Evolutionary conservation across 2,329 filamentous ascomycete species (phyloP).

Genomic region (Pseudogymnoascus sp.): DNA sequence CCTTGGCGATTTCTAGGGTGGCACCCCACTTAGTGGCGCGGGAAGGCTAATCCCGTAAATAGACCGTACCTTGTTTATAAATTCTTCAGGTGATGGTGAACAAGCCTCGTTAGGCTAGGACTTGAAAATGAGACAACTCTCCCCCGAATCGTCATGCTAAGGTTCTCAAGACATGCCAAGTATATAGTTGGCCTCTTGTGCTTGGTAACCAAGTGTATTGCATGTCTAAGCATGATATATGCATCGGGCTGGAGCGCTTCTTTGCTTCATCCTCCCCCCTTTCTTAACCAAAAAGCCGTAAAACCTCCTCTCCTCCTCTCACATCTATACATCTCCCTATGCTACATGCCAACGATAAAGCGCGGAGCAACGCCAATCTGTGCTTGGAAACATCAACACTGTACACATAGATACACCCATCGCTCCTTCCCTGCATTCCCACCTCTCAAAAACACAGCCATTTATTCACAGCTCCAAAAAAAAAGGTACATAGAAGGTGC

Average conservation of each 20-base stretch:
- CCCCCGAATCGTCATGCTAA: background rate
- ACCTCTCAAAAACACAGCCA: background rate
- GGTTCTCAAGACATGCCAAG: background rate
- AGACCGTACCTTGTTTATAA: background rate
- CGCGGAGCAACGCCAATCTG: background rate
- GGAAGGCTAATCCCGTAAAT: background rate
- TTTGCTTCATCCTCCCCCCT: too few relatives aligned
- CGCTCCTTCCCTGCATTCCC: background rate
- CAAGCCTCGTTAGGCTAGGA: background rate
- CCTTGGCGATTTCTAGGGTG: background rate
- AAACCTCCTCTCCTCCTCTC: background rate
- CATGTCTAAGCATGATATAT: background rate
- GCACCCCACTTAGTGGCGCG: background rate
- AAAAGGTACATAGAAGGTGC: constrained; percentile 8
- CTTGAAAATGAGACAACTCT: background rate
- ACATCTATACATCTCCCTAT: background rate
- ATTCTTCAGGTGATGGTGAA: background rate
- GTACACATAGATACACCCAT: background rate
- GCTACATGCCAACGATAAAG: background rate
- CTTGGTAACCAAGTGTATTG: background rate
- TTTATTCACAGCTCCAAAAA: background rate
- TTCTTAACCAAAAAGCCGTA: background rate
- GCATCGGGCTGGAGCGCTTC: background rate
- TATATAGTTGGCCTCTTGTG: background rate
- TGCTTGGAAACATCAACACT: background rate